Base-by-base conservation (phyloP, 345 rosid species). In the Brassica carinata region DNA sequence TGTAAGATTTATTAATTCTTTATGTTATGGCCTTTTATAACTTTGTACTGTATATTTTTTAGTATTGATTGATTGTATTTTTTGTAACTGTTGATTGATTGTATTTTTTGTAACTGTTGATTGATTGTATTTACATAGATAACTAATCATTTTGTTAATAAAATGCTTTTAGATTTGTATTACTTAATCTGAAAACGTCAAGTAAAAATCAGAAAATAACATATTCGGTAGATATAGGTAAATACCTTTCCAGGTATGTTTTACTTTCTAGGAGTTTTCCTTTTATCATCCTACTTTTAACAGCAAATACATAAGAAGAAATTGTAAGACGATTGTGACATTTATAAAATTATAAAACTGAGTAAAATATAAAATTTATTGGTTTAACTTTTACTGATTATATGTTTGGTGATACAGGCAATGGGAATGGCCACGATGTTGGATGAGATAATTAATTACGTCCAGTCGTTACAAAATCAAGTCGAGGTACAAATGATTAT, bases 391-490 rank as follows among this genome's bases (percentile, higher is more conserved):
- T 74, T 51, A 61, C 30, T 67, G 51, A 66, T 14, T 55, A 73
- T 19, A 61, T 73, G 2, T 80, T 17, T 69, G 69, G 14, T 72
- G 74, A 18, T 45, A 63, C 84, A 93, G 97, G 85, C 94, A 3
- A 93, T 91, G 98, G 98, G 98, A 18, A 91, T 91, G 94, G 82
- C 98, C 53, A 84, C 90, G 53, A 93, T 91, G 98, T 53, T 93
- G 79, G 98, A 91, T 59, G 97, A 88, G 81, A 93, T 90, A 5
- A 93, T 93, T 62, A 90, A 90, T 67, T 93, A 93, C 79, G 95
- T 93, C 2, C 93, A 86, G 77, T 90, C 97, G 18, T 84, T 91
- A 64, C 93, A 93, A 73, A 88, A 89, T 79, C 97, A 93, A 77
- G 92, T 93, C 45, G 98, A 93, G 92, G 97, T 61, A 69, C 51